A percentile compares a stretch with the other conserved stretches of the same genome.
Conservation (phyloP, 2,329 filamentous ascomycete species). For the Lachnellula willkommii region DNA sequence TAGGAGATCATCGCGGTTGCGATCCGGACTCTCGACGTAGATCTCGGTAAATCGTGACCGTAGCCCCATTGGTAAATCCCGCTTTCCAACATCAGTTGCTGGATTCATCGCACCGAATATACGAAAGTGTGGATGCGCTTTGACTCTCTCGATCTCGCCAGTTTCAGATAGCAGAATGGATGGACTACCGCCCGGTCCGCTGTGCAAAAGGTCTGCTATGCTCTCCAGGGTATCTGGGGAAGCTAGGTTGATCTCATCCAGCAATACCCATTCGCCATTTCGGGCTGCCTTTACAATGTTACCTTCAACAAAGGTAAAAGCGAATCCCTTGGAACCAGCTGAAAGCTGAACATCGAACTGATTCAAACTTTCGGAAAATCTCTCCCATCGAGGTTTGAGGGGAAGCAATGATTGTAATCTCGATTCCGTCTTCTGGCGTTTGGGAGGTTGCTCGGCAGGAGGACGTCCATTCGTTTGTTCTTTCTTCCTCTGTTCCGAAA, state of each 20-base stretch:
- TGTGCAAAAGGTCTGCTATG: constrained; percentile 78
- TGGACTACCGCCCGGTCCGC: constrained; percentile 64
- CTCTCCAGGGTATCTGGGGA: constrained; percentile 92
- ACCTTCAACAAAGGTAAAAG: constrained; percentile 93
- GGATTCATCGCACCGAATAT: constrained; percentile 99
- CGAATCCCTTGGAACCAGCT: constrained; percentile 68
- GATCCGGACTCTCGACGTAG: constrained; percentile 87
- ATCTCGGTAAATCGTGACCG: constrained; percentile 92
- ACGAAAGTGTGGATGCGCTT: constrained; percentile 86
- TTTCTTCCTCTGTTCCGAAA: constrained; percentile 48
- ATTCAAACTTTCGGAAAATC: constrained; percentile 67
- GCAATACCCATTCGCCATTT: constrained; percentile 93
- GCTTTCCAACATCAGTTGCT: constrained; percentile 93
- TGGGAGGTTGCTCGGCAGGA: constrained; percentile 58
- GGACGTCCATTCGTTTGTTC: constrained; percentile 34
- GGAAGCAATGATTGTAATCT: constrained; percentile 60
- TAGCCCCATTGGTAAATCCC: constrained; percentile 83
- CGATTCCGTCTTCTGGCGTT: constrained; percentile 60
- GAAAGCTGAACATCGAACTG: constrained; percentile 77
- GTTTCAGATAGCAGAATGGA: constrained; percentile 90
- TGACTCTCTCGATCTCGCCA: constrained; percentile 83
- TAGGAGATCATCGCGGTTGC: constrained; percentile 77
- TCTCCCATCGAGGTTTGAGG: constrained; percentile 67
- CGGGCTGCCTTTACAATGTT: constrained; percentile 94
- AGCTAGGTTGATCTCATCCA: constrained; percentile 96